Evolutionary conservation across 768 basidiomycete species (phyloP), one percentile per base, ranked within the genome.

Genomic region (Cystoderma amianthinum): DNA sequence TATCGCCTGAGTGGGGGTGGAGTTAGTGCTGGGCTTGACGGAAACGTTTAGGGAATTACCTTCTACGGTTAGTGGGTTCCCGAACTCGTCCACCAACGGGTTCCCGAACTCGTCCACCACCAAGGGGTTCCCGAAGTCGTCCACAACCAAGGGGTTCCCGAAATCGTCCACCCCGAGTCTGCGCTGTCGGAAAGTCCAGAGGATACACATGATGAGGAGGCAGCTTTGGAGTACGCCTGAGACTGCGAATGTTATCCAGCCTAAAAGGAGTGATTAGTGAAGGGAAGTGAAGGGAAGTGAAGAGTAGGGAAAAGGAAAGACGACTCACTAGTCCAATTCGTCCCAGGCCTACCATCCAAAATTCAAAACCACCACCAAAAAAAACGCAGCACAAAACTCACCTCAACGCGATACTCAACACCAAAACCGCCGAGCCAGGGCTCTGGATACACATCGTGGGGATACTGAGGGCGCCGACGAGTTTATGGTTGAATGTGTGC

Each of bases 361-460:
- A 28, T 38, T 10, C 17, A 42, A 15, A 47, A 38, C 25, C 44
- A 37, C 32, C 34, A 33, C 12, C 22, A 28, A 41, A 36, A 9
- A 25, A 19, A 36, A 41, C 20, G 15, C 38, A 28, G n/a, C 32
- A 34, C 23, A 23, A 45, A 17, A 51, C 68, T 13, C 43, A 82
- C 76, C 80, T 66, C 18, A 88, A 62, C 5, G 83, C 86, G 43
- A 92, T 87, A 47, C 82, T 87, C 3, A 82, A 47, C 4, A 89
- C 85, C 83, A 97, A 94, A n/a, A 89, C 56, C 2, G 88, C 65
- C 1, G 87, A 84, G 3, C 93, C 94, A 2, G 93, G 93, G 10
- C 80, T 90, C 61, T 98, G 95, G 12, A 99, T 88, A 36, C 78
- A 64, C 95, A 99, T 97, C 80, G 91, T 97, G 1, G 86, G 85